These are phyloP conservation scores for Waltergamsia citrina DNA, from an alignment of 2,329 filamentous ascomycete genomes.

Conservation along the genomic window DNA sequence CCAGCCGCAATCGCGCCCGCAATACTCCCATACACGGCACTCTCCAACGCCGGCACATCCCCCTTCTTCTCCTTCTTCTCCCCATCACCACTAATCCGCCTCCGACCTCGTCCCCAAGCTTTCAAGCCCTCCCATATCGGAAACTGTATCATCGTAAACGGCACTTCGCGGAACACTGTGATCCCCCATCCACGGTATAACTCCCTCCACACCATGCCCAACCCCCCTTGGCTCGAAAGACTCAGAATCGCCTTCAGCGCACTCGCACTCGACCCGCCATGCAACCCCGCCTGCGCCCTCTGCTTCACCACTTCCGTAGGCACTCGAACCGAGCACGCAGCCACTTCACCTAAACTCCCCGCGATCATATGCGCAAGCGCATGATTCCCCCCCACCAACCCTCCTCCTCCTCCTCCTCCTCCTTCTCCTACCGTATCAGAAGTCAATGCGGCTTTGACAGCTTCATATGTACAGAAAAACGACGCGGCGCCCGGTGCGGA, in stretches of 20 bases:
- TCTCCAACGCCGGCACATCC: slow-evolving; percentile 63
- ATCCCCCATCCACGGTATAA: slow-evolving; percentile 88
- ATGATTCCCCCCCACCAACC: not conserved
- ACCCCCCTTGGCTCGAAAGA: slow-evolving; percentile 20
- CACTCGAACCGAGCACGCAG: slow-evolving; percentile 84
- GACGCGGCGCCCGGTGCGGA: slow-evolving; percentile 90
- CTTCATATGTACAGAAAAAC: slow-evolving; percentile 95
- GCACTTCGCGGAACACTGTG: slow-evolving; percentile 90
- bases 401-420: not conserved
- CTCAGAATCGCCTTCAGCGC: slow-evolving; percentile 63
- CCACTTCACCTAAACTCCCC: slow-evolving; percentile 78
- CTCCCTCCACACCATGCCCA: slow-evolving; percentile 62
- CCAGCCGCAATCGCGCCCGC: slow-evolving; percentile 80
- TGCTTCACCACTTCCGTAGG: slow-evolving; percentile 98
- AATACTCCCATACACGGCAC: slow-evolving; percentile 73
- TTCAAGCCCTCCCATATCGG: slow-evolving; percentile 95
- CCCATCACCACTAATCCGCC: slow-evolving; percentile 9
- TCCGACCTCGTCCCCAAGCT: slow-evolving; percentile 46
- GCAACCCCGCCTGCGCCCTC: slow-evolving; percentile 79
- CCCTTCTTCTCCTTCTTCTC: not conserved
- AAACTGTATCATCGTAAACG: slow-evolving; percentile 95
- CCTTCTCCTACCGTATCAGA: slow-evolving; percentile 7
- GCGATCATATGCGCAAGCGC: slow-evolving; percentile 63
- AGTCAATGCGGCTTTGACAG: slow-evolving; percentile 49
- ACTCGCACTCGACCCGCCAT: slow-evolving; percentile 57